Conservation (phyloP, 306 rosid genomes). For the Trichosanthes cucumerina region DNA sequence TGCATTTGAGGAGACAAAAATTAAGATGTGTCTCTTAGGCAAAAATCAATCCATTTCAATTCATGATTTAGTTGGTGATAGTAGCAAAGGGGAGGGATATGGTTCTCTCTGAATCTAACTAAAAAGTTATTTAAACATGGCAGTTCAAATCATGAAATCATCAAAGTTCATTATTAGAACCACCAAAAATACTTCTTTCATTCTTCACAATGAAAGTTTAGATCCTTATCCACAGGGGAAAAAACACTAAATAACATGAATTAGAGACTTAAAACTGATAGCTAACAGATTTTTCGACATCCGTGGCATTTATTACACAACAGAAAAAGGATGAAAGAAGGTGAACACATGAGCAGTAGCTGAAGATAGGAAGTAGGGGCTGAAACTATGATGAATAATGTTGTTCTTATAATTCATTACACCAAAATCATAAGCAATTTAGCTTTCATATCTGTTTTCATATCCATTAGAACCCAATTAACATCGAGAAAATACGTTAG, state of each 20-base stretch:
- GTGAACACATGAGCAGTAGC: neutral
- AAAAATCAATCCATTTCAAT: neutral
- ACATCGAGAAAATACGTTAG: neutral
- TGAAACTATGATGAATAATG: neutral
- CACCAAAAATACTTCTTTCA: neutral
- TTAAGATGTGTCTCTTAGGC: neutral
- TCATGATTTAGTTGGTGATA: slow-evolving; percentile 9
- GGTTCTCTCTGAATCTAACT: slow-evolving; percentile 25
- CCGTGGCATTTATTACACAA: neutral
- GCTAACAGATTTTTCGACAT: neutral
- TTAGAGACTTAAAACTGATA: slow-evolving; percentile 2
- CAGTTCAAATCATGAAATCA: slow-evolving; percentile 19
- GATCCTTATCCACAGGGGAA: neutral
- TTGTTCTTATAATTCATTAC: neutral
- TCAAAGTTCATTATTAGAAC: slow-evolving; percentile 9
- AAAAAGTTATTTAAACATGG: slow-evolving; percentile 11
- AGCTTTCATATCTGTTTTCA: neutral
- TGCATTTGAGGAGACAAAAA: neutral
- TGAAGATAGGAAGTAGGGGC: neutral
- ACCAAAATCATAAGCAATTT: neutral
- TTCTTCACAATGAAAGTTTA: neutral
- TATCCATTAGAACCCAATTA: neutral
- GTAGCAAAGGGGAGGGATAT: slow-evolving; percentile 9
- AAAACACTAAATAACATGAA: slow-evolving; percentile 12
- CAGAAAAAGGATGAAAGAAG: neutral